Conservation (phyloP, 2,329 filamentous ascomycete genomes). For the Colletotrichum sublineola region DNA sequence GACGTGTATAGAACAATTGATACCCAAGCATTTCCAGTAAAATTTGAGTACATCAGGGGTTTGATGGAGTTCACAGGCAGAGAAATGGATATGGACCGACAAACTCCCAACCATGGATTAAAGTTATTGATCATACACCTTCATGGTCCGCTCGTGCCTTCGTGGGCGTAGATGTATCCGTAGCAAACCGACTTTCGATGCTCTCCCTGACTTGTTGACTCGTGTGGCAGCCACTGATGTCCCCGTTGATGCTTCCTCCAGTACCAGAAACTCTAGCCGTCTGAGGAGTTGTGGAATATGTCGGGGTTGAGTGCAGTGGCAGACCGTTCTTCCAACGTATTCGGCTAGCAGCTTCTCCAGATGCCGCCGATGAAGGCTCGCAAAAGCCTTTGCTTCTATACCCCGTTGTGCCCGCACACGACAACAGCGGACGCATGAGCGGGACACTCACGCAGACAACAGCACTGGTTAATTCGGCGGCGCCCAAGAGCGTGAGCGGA, state of each 20-base stretch:
- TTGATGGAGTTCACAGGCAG: not conserved
- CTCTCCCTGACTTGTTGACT: not conserved
- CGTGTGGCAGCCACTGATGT: not conserved
- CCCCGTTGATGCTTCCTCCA: not conserved
- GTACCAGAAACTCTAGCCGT: not conserved
- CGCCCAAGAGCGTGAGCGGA: slow-evolving; percentile 3
- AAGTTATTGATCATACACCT: not conserved
- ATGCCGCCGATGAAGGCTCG: not conserved
- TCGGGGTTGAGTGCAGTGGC: not conserved
- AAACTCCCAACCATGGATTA: not conserved
- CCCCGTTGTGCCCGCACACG: not conserved
- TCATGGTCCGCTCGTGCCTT: not conserved
- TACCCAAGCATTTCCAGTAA: too few relatives aligned
- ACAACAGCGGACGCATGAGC: slow-evolving; percentile 14
- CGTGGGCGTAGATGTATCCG: not conserved
- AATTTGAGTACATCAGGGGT: too few relatives aligned
- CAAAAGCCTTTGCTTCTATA: not conserved
- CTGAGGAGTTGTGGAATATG: too few relatives aligned
- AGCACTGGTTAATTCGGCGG: slow-evolving; percentile 14
- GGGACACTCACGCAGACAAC: slow-evolving; percentile 19
- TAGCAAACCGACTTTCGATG: not conserved
- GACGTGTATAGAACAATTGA: too few relatives aligned
- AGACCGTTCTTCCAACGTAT: not conserved
- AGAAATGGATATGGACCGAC: not conserved
- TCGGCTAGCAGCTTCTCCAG: not conserved